Conservation (phyloP, 495 filamentous ascomycete species). For the Haplographium delicatum region DNA sequence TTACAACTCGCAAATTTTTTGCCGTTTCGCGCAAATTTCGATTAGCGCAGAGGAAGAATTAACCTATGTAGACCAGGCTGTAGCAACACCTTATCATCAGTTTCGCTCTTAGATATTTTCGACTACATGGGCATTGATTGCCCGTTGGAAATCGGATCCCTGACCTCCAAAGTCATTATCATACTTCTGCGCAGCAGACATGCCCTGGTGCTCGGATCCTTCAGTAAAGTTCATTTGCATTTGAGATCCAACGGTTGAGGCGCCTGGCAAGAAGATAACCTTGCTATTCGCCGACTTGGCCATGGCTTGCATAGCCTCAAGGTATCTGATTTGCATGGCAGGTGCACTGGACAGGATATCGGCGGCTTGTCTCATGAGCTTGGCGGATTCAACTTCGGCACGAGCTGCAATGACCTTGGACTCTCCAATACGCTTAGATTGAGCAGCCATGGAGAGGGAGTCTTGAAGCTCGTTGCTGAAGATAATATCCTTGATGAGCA, state of each 20-base stretch:
- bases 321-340: slow-evolving; percentile 97
- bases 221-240: slow-evolving; percentile 20
- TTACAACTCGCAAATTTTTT: slow-evolving; percentile 7
- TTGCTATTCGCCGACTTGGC: slow-evolving; percentile 93
- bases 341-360: slow-evolving; percentile 91
- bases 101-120: slow-evolving; percentile 66
- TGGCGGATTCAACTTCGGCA: slow-evolving; percentile 94
- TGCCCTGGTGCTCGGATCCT: slow-evolving; percentile 12
- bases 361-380: slow-evolving; percentile 96
- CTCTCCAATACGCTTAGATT: slow-evolving; percentile 96
- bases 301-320: slow-evolving; percentile 99
- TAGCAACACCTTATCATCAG: slow-evolving; percentile 22
- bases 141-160: slow-evolving; percentile 65
- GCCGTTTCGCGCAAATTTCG: background rate
- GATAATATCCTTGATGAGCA: slow-evolving; percentile 99
- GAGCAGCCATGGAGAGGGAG: slow-evolving; percentile 99
- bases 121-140: slow-evolving; percentile 78
- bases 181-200: slow-evolving; percentile 25
- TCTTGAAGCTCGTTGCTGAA: slow-evolving; percentile 96
- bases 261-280: slow-evolving; percentile 87
- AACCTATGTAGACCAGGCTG: slow-evolving; percentile 25
- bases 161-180: slow-evolving; percentile 47
- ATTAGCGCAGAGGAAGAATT: slow-evolving; percentile 1
- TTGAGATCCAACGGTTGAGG: slow-evolving; percentile 26
- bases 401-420: slow-evolving; percentile 96